A percentile compares a stretch with the other conserved stretches of the same genome.
Evolutionary conservation across 495 filamentous ascomycete genomes (phyloP).

Genomic region (Trichoderma parareesei): DNA sequence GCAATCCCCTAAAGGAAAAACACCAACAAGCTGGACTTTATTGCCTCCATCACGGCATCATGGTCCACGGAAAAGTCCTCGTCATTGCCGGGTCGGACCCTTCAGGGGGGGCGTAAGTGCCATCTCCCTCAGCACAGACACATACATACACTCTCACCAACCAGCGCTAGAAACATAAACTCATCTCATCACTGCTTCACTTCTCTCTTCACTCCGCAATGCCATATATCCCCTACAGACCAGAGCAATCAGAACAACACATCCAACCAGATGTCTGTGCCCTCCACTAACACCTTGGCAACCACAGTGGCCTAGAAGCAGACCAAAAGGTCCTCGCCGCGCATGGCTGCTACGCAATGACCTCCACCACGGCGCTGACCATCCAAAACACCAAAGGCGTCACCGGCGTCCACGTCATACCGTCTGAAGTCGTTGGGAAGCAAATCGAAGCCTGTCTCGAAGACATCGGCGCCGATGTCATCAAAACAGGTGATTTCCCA

Average conservation of each 20-base stretch:
- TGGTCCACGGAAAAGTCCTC: slow-evolving; percentile 48
- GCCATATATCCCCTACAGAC: neutral
- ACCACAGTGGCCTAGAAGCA: slow-evolving; percentile 78
- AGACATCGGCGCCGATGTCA: slow-evolving; percentile 80
- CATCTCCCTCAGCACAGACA: slow-evolving; percentile 13
- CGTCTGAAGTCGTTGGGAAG: slow-evolving; percentile 68
- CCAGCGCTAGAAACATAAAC: neutral
- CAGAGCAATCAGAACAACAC: neutral
- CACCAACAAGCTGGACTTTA: neutral
- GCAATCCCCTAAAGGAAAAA: neutral
- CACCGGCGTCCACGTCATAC: slow-evolving; percentile 68
- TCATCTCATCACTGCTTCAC: too few species aligned
- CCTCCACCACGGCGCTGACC: slow-evolving; percentile 89
- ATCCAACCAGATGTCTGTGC: neutral
- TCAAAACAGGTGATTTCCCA: slow-evolving; percentile 68
- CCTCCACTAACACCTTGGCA: neutral
- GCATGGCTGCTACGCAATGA: slow-evolving; percentile 91
- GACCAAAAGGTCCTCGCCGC: slow-evolving; percentile 92
- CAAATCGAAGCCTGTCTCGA: slow-evolving; percentile 76
- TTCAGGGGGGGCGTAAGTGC: slow-evolving; percentile 76
- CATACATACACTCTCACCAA: neutral
- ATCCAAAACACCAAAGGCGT: slow-evolving; percentile 91
- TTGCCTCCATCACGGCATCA: neutral
- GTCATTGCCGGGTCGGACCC: slow-evolving; percentile 82
- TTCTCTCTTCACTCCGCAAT: neutral